Evolutionary conservation across 1,284 basidiomycete genomes (phyloP).

Genomic region (Meripilus lineatus): DNA sequence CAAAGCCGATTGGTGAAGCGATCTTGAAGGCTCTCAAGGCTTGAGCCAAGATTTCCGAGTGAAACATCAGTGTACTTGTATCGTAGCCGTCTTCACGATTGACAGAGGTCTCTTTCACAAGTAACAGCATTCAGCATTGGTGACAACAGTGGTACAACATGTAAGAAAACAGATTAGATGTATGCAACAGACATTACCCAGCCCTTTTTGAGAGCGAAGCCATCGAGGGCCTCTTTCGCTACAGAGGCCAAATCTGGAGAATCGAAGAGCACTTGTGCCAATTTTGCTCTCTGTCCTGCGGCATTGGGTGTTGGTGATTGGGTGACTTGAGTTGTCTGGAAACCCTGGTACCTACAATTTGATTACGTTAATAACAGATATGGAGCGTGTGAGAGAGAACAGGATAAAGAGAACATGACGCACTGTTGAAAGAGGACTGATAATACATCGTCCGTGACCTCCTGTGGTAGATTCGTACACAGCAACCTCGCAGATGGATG

Average conservation of each 20-base stretch:
- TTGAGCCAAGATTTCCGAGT: too few relatives aligned
- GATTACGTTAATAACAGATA: neutral
- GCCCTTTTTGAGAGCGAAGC: slow-evolving; percentile 76
- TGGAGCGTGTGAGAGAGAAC: neutral
- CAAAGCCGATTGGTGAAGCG: slow-evolving; percentile 43
- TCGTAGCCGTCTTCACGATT: too few relatives aligned
- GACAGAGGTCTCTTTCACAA: too few relatives aligned
- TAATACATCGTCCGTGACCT: slow-evolving; percentile 76
- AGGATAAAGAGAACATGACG: slow-evolving; percentile 27
- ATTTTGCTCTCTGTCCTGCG: slow-evolving; percentile 58
- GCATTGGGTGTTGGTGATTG: slow-evolving; percentile 61
- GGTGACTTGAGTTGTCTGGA: slow-evolving; percentile 63
- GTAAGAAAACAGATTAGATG: slow-evolving; percentile 39
- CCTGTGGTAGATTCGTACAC: slow-evolving; percentile 77
- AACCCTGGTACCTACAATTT: slow-evolving; percentile 64
- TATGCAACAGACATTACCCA: slow-evolving; percentile 77
- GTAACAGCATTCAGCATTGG: too few relatives aligned
- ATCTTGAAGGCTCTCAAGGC: slow-evolving; percentile 32
- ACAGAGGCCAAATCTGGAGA: slow-evolving; percentile 63
- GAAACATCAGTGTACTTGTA: too few relatives aligned
- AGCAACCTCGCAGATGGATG: slow-evolving; percentile 61
- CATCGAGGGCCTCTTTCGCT: slow-evolving; percentile 75
- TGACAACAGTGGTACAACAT: slow-evolving; percentile 4
- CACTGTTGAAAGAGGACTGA: slow-evolving; percentile 86
- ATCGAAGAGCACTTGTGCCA: slow-evolving; percentile 76